phyloP scores from a whole-genome alignment of 345 rosid species.

The Rhodomyrtus tomentosa region DNA sequence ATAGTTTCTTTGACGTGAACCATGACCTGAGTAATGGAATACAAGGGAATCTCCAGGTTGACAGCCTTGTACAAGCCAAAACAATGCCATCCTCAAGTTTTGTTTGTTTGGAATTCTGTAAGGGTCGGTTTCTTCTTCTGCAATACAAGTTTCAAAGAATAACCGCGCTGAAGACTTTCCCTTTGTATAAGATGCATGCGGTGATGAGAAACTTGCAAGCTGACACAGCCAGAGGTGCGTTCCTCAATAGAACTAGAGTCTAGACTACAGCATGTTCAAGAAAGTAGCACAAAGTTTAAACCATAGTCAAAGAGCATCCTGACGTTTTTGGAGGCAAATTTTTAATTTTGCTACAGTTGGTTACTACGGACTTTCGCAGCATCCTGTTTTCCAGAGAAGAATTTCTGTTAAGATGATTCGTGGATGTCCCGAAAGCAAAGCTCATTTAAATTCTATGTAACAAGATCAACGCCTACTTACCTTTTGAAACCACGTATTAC shows the following conservation, averaged over 20 bases:
- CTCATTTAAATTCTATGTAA: neutral
- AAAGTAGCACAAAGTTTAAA: neutral
- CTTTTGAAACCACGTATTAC: neutral
- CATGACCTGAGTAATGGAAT: conserved; percentile 85
- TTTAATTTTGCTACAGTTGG: neutral
- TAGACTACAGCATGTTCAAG: neutral
- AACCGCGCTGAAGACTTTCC: neutral
- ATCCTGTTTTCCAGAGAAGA: neutral
- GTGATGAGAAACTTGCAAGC: neutral
- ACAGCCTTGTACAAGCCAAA: conserved; percentile 87
- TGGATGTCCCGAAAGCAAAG: neutral
- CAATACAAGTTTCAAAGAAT: neutral
- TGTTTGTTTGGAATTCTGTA: conserved; percentile 58
- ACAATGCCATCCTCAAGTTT: conserved; percentile 77
- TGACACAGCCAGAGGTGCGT: neutral
- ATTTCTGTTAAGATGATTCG: neutral
- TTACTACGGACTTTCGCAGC: neutral
- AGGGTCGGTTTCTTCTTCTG: conserved; percentile 87
- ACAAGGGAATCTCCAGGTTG: conserved; percentile 83
- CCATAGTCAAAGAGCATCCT: neutral
- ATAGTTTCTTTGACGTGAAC: conserved; percentile 64
- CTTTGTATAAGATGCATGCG: neutral
- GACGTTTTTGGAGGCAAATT: neutral
- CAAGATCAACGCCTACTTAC: neutral
- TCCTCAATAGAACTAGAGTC: neutral